phyloP scores from a whole-genome alignment of 2,329 filamentous ascomycete genomes.

The Zymoseptoria ardabiliae region DNA sequence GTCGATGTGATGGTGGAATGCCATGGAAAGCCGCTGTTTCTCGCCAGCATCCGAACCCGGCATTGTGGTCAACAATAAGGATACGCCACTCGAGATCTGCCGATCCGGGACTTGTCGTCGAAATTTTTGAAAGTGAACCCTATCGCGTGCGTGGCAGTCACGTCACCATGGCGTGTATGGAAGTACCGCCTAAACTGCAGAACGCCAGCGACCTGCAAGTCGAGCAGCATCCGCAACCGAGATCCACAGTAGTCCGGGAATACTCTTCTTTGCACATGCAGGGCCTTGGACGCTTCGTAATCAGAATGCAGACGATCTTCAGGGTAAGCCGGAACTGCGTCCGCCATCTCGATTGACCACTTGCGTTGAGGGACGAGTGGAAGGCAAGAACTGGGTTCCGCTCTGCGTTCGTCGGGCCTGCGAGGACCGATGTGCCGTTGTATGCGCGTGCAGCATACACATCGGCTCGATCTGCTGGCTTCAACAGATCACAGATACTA shows the following conservation, averaged over 20 bases:
- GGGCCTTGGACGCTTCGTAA: too few species aligned
- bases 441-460: not conserved
- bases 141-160: not conserved
- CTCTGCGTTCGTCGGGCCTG: not conserved
- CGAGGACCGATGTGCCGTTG: not conserved
- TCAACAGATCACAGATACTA: not conserved
- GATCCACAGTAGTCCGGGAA: not conserved
- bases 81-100: not conserved
- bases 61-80: not conserved
- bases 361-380: not conserved
- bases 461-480: not conserved
- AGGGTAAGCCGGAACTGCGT: not conserved
- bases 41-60: not conserved
- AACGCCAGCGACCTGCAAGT: not conserved
- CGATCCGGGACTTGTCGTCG: not conserved
- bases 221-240: not conserved
- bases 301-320: not conserved
- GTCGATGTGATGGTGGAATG: not conserved
- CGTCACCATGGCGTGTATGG: not conserved
- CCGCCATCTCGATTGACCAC: not conserved
- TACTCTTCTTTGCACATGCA: too few species aligned
- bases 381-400: not conserved
- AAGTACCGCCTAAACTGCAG: too few species aligned
- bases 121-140: not conserved
- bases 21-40: not conserved